Evolutionary conservation across 2,329 filamentous ascomycete species (phyloP).

Genomic region (Aulographum hederae): DNA sequence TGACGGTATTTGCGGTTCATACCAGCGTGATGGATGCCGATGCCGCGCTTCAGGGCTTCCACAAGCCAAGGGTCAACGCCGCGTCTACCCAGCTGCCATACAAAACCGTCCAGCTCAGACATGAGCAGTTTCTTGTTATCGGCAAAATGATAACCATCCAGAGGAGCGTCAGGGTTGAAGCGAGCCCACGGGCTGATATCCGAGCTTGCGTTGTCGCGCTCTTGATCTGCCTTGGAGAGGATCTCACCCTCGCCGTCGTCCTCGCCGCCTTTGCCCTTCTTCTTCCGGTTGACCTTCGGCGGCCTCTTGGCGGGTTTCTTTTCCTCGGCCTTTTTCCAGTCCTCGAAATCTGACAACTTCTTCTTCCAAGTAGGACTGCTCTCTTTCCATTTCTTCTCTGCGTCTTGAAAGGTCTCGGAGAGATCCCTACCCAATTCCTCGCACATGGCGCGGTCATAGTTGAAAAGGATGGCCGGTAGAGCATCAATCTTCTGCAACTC

Average conservation of each 20-base stretch:
- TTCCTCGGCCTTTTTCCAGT: slow-evolving; percentile 32
- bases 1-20: slow-evolving; percentile 65
- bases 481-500: slow-evolving; percentile 45
- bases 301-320: slow-evolving; percentile 15
- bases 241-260: slow-evolving; percentile 28
- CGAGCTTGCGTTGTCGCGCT: slow-evolving; percentile 35
- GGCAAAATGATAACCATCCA: slow-evolving; percentile 48
- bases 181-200: slow-evolving; percentile 36
- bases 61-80: slow-evolving; percentile 35
- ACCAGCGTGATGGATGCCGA: slow-evolving; percentile 64
- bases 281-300: slow-evolving; percentile 18
- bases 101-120: slow-evolving; percentile 39
- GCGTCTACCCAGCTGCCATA: slow-evolving; percentile 32
- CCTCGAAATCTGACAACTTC: slow-evolving; percentile 38
- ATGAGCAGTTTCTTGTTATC: slow-evolving; percentile 38
- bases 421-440: slow-evolving; percentile 38
- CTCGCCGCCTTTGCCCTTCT: slow-evolving; percentile 21
- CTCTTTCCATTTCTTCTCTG: slow-evolving; percentile 39
- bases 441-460: slow-evolving; percentile 50
- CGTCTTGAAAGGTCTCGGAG: slow-evolving; percentile 31
- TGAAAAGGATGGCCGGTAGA: slow-evolving; percentile 59
- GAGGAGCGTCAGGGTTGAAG: slow-evolving; percentile 48
- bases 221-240: slow-evolving; percentile 36
- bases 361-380: slow-evolving; percentile 40
- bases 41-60: slow-evolving; percentile 42